Evolutionary conservation across 177 flowering plant species (phyloP), one percentile per base, ranked within the genome.

Genomic region (Vitis hybrid): DNA sequence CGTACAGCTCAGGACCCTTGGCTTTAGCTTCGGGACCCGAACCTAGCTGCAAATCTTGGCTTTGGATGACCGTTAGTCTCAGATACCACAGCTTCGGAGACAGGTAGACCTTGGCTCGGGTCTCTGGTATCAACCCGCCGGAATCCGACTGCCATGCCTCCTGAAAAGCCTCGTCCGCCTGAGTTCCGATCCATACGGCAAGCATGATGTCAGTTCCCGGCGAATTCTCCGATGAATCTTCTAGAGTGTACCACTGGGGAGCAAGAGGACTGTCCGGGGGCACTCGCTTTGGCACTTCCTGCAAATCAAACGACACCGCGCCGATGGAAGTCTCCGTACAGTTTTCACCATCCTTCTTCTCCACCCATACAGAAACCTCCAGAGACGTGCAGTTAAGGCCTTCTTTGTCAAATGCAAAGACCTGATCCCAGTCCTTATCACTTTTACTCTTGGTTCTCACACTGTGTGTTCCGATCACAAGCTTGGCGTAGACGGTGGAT

Each of bases 91-190:
- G 88, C 88, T 91, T 96, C 35, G 99, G 99, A 58, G 97, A 89
- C 14, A 90, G 76, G 74, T 96, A 96, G 0, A 93, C 97, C 76
- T 90, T 92, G 77, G 99, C 87, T 70, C 98, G 87, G 66, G 98
- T 89, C 74, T 88, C 92, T 56, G 91, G 92, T 15, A 91, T 66
- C 73, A 87, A 64, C 11, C 97, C 96, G 59, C 94, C 94, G 67
- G 99, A 88, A 78, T 93, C 99, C 12, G 99, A 96, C 72, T 90
- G 97, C 98, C 99, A 96, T 0, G 99, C 97, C 76, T 93, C 97
- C 62, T 87, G 97, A 68, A 93, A 96, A 1, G 97, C 91, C 72
- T 96, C 99, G 70, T 96, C 99, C 0, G 93, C 92, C 79, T 91
- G 99, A 56, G 98, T 93, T 6, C 99, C 99, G 21, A 90, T 14